Percentiles rank a stretch among this genome's conserved stretches.
phyloP scores from a whole-genome alignment of 352 stramenopile genomes.

The Pythium brassicae region DNA sequence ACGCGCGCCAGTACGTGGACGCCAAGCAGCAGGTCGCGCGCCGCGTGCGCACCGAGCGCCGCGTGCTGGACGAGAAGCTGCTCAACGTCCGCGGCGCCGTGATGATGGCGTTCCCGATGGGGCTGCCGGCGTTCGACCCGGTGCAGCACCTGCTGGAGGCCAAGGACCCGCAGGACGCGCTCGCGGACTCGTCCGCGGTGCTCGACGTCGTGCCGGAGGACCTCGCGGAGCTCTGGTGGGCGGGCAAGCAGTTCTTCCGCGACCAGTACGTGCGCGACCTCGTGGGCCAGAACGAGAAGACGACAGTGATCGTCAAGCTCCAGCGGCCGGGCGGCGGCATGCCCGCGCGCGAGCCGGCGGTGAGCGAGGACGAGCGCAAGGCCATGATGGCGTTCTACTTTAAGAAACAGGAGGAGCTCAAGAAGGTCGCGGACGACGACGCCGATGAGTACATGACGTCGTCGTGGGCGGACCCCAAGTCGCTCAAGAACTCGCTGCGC shows the following conservation, averaged over 20 bases:
- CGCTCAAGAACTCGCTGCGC: slow-evolving; percentile 91
- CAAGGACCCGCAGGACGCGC: slow-evolving; percentile 44
- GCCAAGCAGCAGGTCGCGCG: slow-evolving; percentile 59
- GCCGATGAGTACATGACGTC: slow-evolving; percentile 95
- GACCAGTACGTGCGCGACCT: slow-evolving; percentile 88
- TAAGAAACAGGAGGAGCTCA: slow-evolving; percentile 88
- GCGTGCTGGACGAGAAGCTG: slow-evolving; percentile 89
- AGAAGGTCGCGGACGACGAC: slow-evolving; percentile 82
- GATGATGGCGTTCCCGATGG: slow-evolving; percentile 95
- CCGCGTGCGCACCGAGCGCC: slow-evolving; percentile 54
- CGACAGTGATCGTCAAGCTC: slow-evolving; percentile 89
- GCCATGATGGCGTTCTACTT: slow-evolving; percentile 97
- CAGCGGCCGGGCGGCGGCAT: slow-evolving; percentile 86
- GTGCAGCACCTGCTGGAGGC: slow-evolving; percentile 84
- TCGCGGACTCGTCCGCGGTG: slow-evolving; percentile 62
- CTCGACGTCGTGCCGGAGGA: slow-evolving; percentile 78
- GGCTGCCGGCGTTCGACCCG: slow-evolving; percentile 88
- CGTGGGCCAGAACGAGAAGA: slow-evolving; percentile 96
- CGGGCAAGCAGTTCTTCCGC: slow-evolving; percentile 93
- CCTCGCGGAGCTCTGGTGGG: slow-evolving; percentile 93
- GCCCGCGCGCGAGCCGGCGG: slow-evolving; percentile 69
- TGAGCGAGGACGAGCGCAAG: slow-evolving; percentile 95
- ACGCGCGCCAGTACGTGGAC: slow-evolving; percentile 74
- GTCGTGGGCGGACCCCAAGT: slow-evolving; percentile 92
- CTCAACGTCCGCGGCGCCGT: slow-evolving; percentile 90